Evolutionary conservation across 1,284 basidiomycete species (phyloP).

Genomic region (Grifola frondosa): DNA sequence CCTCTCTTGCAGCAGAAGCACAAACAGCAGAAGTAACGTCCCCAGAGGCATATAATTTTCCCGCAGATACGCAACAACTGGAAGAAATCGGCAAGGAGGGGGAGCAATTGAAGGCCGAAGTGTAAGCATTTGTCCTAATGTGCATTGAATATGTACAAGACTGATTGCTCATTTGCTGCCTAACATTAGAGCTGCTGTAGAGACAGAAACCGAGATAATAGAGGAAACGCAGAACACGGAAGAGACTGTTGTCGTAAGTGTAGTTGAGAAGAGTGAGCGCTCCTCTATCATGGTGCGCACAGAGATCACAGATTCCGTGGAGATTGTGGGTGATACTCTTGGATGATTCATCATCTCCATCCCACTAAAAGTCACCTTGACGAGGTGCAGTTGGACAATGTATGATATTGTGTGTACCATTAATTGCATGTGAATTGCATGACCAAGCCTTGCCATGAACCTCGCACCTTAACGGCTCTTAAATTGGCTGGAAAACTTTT

Average conservation of each 20-base stretch:
- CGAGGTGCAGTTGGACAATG: too few relatives aligned
- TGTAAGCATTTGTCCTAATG: background rate
- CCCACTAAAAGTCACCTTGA: too few relatives aligned
- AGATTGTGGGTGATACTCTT: constrained; percentile 21
- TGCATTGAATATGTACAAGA: constrained; percentile 5
- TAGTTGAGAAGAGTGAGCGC: constrained; percentile 9
- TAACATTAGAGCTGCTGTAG: constrained; percentile 9
- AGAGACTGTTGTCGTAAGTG: too few relatives aligned
- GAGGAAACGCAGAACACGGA: constrained; percentile 6
- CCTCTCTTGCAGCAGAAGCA: constrained; percentile 32
- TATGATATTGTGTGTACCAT: too few relatives aligned
- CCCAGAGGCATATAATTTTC: constrained; percentile 21
- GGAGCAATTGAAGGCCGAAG: constrained; percentile 14
- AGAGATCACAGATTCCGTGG: constrained; percentile 21
- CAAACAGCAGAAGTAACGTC: constrained; percentile 31
- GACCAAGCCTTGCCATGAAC: too few relatives aligned
- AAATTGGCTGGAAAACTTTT: too few relatives aligned
- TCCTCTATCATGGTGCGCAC: constrained; percentile 13
- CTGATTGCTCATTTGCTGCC: constrained; percentile 1
- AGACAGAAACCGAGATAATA: constrained; percentile 6
- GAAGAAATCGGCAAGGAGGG: constrained; percentile 16
- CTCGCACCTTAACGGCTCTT: too few relatives aligned
- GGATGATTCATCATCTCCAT: constrained; percentile 4
- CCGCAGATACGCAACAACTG: constrained; percentile 12
- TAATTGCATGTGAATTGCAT: too few relatives aligned